phyloP scores from a whole-genome alignment of 1,284 basidiomycete species.

The Athelia sp. region DNA sequence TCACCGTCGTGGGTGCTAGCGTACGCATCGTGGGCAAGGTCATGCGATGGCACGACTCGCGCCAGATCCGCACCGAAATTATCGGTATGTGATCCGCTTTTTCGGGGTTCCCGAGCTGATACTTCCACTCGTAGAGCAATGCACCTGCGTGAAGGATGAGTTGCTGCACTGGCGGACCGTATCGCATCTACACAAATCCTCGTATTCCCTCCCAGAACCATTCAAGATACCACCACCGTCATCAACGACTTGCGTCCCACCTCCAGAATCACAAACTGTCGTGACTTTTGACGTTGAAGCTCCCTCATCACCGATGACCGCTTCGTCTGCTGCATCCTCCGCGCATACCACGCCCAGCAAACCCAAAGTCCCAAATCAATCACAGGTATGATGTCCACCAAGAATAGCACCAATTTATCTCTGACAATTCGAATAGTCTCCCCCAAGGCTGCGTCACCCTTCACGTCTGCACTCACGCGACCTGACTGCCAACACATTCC shows the following conservation, averaged over 20 bases:
- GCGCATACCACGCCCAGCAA: slow-evolving; percentile 17
- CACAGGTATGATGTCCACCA: background rate
- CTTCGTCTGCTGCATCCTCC: slow-evolving; percentile 7
- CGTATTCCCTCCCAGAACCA: slow-evolving; percentile 40
- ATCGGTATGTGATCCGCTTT: slow-evolving; percentile 42
- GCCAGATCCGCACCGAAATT: slow-evolving; percentile 40
- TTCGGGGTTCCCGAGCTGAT: background rate
- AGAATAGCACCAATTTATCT: background rate
- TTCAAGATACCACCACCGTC: slow-evolving; percentile 40
- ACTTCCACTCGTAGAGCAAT: slow-evolving; percentile 29
- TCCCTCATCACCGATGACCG: slow-evolving; percentile 4
- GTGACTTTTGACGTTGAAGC: background rate
- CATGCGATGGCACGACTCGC: slow-evolving; percentile 32
- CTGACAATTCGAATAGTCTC: slow-evolving; percentile 25
- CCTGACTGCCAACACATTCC: slow-evolving; percentile 62
- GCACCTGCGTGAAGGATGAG: slow-evolving; percentile 52
- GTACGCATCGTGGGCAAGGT: slow-evolving; percentile 49
- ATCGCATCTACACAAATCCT: slow-evolving; percentile 43
- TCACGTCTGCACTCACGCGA: slow-evolving; percentile 58
- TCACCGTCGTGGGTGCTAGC: slow-evolving; percentile 42
- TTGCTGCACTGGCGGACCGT: slow-evolving; percentile 53
- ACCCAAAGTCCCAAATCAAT: background rate
- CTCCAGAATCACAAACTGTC: slow-evolving; percentile 12
- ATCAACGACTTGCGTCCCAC: background rate
- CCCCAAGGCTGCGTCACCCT: slow-evolving; percentile 59